Conservation (phyloP, 208 protist species). For the Wallacemonas sp. region DNA sequence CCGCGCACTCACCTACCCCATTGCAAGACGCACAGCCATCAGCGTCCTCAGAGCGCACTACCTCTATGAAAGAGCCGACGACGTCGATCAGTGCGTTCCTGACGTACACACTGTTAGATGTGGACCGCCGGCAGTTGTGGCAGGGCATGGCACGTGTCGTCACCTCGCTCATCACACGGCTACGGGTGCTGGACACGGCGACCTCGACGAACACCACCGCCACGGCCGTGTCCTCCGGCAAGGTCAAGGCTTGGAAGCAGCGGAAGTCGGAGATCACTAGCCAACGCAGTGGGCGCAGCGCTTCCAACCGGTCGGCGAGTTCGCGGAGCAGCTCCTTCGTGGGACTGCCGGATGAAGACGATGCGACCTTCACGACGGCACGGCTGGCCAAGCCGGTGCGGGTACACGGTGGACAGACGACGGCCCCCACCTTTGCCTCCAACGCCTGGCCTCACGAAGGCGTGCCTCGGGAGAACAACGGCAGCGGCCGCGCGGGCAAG, state of each 20-base stretch:
- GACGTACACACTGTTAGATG: slow-evolving; percentile 33
- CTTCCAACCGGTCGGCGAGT: background rate
- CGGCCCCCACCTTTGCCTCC: too few species aligned
- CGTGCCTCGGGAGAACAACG: background rate
- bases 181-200: slow-evolving; percentile 54
- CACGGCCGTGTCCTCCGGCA: background rate
- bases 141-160: slow-evolving; percentile 60
- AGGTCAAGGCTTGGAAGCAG: background rate
- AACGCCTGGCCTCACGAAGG: too few species aligned
- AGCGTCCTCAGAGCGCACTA: background rate
- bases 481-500: background rate
- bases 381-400: slow-evolving; percentile 1
- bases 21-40: background rate
- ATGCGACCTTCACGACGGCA: background rate
- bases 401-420: background rate
- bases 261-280: background rate
- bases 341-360: background rate
- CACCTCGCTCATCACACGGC: slow-evolving; percentile 60
- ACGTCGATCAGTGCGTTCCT: slow-evolving; percentile 25
- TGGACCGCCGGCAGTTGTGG: slow-evolving; percentile 48
- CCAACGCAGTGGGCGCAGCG: background rate
- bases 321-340: slow-evolving; percentile 9
- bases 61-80: slow-evolving; percentile 9
- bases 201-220: slow-evolving; percentile 14
- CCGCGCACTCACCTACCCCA: too few species aligned